Conservation (phyloP, 345 rosid species). For the Geranium brycei region DNA sequence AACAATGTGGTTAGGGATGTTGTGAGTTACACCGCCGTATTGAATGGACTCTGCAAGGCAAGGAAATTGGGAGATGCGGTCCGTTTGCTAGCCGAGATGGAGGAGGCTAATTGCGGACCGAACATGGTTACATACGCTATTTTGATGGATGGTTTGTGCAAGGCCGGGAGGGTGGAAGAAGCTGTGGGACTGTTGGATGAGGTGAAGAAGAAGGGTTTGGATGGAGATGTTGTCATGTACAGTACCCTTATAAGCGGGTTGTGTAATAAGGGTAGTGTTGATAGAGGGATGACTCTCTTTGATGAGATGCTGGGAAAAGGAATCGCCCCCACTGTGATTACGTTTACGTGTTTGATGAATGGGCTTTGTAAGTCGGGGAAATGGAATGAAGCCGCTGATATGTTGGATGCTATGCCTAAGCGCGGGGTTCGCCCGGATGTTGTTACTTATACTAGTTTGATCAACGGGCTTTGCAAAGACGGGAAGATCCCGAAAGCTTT, state of each 20-base stretch:
- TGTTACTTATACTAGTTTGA: conserved; percentile 31
- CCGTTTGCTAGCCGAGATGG: conserved; percentile 31
- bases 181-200: conserved; percentile 30
- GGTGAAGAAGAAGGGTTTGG: conserved; percentile 33
- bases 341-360: conserved; percentile 27
- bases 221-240: conserved; percentile 33
- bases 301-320: conserved; percentile 38
- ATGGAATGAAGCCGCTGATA: conserved; percentile 30
- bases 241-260: conserved; percentile 23
- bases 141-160: conserved; percentile 50
- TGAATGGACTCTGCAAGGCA: conserved; percentile 40
- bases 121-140: conserved; percentile 29
- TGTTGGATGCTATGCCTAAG: conserved; percentile 32
- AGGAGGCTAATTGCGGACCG: conserved; percentile 23
- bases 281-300: conserved; percentile 29
- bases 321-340: conserved; percentile 27
- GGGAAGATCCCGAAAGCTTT: conserved; percentile 40
- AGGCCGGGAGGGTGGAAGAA: conserved; percentile 35
- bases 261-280: conserved; percentile 19
- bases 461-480: conserved; percentile 43
- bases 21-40: conserved; percentile 35
- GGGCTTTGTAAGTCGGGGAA: conserved; percentile 37
- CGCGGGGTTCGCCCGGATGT: conserved; percentile 40
- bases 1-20: conserved; percentile 23
- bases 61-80: conserved; percentile 27